phyloP scores from a whole-genome alignment of 1,139 yeast genomes.

The Yamadazyma songkhlaensis region DNA sequence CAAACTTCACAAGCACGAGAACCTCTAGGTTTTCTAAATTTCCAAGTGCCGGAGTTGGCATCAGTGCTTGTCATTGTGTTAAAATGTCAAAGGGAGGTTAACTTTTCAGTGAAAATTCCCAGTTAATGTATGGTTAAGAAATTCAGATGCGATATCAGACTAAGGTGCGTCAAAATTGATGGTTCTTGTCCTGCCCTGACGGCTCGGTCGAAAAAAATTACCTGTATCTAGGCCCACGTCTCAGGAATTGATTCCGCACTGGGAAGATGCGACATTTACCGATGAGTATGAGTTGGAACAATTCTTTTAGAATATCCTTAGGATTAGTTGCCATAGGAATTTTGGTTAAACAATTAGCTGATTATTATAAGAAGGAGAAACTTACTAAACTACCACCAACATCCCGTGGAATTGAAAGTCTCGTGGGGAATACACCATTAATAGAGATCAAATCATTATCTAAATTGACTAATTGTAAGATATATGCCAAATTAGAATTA shows the following conservation, averaged over 20 bases:
- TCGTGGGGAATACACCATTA: conserved; percentile 89
- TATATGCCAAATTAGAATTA: conserved; percentile 84
- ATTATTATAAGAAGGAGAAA: background rate
- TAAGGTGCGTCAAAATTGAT: too few relatives aligned
- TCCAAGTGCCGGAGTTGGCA: conserved; percentile 2
- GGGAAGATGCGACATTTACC: too few relatives aligned
- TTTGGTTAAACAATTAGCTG: conserved; percentile 3
- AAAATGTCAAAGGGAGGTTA: too few relatives aligned
- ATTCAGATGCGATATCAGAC: too few relatives aligned
- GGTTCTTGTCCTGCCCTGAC: too few relatives aligned
- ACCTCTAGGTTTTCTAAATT: conserved; percentile 25
- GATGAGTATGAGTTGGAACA: background rate
- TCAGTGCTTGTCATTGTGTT: too few relatives aligned
- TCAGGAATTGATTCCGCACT: too few relatives aligned
- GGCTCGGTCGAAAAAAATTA: too few relatives aligned
- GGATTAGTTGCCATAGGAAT: conserved; percentile 4
- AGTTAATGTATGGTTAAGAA: too few relatives aligned
- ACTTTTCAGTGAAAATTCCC: too few relatives aligned
- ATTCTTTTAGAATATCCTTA: conserved; percentile 1
- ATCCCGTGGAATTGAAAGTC: conserved; percentile 42
- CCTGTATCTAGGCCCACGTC: too few relatives aligned
- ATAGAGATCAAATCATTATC: conserved; percentile 78
- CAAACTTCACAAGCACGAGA: conserved; percentile 44
- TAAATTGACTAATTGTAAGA: conserved; percentile 69
- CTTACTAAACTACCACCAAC: conserved; percentile 27